Base-by-base conservation (phyloP, 495 filamentous ascomycete species). In the Tuber magnatum region DNA sequence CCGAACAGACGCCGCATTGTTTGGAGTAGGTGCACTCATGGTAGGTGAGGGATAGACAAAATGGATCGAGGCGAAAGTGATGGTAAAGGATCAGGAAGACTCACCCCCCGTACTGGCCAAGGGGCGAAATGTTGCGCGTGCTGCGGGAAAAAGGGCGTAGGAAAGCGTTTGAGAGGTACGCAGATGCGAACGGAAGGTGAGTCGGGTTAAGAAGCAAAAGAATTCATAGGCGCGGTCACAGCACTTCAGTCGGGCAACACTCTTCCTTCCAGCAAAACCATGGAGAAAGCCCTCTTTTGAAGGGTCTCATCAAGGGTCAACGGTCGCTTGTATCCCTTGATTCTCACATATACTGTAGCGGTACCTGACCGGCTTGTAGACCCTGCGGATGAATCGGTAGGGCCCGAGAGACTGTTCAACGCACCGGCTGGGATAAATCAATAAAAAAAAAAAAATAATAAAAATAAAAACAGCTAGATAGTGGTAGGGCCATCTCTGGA, bases 1-100 rank as follows among this genome's bases (percentile, higher is more conserved):
- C 68, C 80, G 70, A 39, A 80, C 73, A 24, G 76, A 71, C 65
- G 71, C 79, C 65, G 41, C 80, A 74, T 44, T 68, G 40, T 35
- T 76, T 48, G 71, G 76, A 44, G 41, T 73, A 24, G 46, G 41
- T 24, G 69, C 46, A 73, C 40, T 79, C 76, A 79, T 79, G 69
- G 56, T 35, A 68, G 74, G 69, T 77, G 71, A 44, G 73, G 38
- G 14, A 73, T 68, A 22, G 71, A 44, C n/a, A 79, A 70, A 69
- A 75, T 72, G 40, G 75, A 70, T 43, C 38, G 56, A 38, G 35
- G 73, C 68, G 39, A 65, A 72, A 46, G n/a, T 18, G 46, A 24
- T n/a, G 68, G 65, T 39, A 48, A 46, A 24, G 42, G 41, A 69
- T 20, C 28, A 71, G n/a, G 68, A 42, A 65, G 44, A 42, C 35